Evolutionary conservation across 129 eudicot genomes (phyloP).

Genomic region (Artemisia annua): DNA sequence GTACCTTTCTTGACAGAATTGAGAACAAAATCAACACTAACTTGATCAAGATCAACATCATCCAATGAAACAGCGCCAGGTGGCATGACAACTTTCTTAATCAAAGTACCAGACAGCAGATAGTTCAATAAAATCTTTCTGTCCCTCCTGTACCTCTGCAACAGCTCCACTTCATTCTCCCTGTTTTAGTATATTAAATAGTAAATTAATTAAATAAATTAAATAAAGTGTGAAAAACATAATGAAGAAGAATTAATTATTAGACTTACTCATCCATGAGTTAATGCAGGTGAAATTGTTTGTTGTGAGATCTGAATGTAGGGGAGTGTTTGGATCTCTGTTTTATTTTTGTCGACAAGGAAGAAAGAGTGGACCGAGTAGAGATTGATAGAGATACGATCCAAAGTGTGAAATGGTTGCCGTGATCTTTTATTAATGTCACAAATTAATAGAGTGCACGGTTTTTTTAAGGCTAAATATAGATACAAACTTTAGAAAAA

Average conservation of each 20-base stretch:
- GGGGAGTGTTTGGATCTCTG: background rate
- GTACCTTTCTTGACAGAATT: slow-evolving; percentile 85
- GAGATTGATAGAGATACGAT: no score
- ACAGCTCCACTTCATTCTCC: slow-evolving; percentile 74
- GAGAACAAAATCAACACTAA: slow-evolving; percentile 91
- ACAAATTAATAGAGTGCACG: no score
- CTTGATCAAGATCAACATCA: slow-evolving; percentile 99
- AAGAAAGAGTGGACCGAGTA: no score
- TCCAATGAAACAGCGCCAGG: slow-evolving; percentile 96
- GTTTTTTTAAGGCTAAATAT: no score
- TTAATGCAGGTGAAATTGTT: background rate
- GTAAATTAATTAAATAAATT: no score
- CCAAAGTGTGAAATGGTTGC: no score
- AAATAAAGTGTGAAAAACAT: no score
- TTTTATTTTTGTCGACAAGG: no score
- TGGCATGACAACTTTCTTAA: slow-evolving; percentile 95
- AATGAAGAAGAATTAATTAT: no score
- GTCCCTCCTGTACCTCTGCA: slow-evolving; percentile 86
- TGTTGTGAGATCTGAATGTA: background rate
- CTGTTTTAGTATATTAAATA: no score
- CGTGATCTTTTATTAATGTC: no score
- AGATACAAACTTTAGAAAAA: no score
- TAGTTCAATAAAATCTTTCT: slow-evolving; percentile 80
- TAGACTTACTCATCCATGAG: background rate
- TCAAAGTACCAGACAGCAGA: slow-evolving; percentile 78